Evolutionary conservation across 768 basidiomycete genomes (phyloP), one percentile per base, ranked within the genome.

Genomic region (Lentinula aciculospora): DNA sequence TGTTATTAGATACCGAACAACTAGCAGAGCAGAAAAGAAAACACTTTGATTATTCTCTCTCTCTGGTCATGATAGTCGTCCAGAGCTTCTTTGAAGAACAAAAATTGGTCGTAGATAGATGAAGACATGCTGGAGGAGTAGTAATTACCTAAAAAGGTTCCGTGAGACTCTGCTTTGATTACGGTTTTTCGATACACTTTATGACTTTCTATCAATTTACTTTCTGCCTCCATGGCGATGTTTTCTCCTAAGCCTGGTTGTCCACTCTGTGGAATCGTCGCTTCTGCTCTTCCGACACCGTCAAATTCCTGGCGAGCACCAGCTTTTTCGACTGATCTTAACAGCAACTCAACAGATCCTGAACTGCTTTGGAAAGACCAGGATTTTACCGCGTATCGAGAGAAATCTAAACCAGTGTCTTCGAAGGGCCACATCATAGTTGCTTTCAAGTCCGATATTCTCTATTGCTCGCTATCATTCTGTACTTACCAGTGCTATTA

Each of bases 11-110:
- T 6, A 25, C 8, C 1, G 31, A 51, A 36, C n/a, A 37, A 34
- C 37, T 51, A 54, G 23, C 47, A 66, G 65, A 31, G 15, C 53
- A 47, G 40, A 34, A 12, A 32, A 36, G 19, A 12, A 32, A 36
- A 15, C 49, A 90, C 85, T 83, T 98, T 97, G 68, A 97, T 94
- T 62, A 98, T 80, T 19, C 89, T 81, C 68, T 99, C 97, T 51
- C 94, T 77, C 59, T 88, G 79, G 69, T 98, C 95, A 69, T 95
- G 85, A 71, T 90, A 78, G 31, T 85, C 82, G 74, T 96, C 94
- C 34, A 95, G 76, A 53, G 90, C 81, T 46, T 76, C 77, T 62
- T 88, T 81, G 72, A 89, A 93, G 13, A 62, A 60, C 39, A 81
- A 73, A 66, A 94, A 94, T 15, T 70, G 61, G 37, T 66, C 53